Base-by-base conservation (phyloP, 1,284 basidiomycete genomes). In the Boletus sp. region DNA sequence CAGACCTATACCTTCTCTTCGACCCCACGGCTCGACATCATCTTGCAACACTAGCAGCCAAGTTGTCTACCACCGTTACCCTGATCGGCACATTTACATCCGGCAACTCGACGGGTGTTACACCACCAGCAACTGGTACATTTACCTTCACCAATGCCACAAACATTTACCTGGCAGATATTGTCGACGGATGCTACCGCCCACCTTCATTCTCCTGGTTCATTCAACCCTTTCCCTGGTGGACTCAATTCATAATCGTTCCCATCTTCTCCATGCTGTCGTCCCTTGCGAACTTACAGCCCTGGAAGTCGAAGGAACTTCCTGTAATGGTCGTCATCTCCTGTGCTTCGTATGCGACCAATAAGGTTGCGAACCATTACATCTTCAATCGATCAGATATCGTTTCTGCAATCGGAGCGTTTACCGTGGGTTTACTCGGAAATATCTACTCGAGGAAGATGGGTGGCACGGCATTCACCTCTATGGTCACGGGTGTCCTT, bases 381-480 rank as follows among this genome's bases (percentile, higher is more conserved):
- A 91, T 92, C 59, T 90, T 91, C 71, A 84, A 91, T 66, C 81
- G 88, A 17, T 87, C 84, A 4, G 89, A 92, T 61, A 75, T 92
- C 41, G 88, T 91, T 17, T 86, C 83, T 34, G 84, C 88, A n/a
- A 87, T 92, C 55, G 90, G 90, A 3, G 88, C 89, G 20, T 92
- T 92, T 57, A 88, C 85, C 8, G 84, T 91, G 35, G 87, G 88
- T 27, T 57, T 92, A 26, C 72, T 93, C 20, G 90, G 91, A 1
- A 93, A 93, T 59, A 67, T 86, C 2, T 93, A 93, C 65, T 91
- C 90, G 48, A 74, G 90, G 47, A 80, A 82, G 60, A 88, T 91
- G 77, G 81, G 85, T n/a, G 91, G 91, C 9, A 92, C 90, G 4
- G 90, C 91, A 20, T 93, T 93, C 68, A 91, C 89, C 5, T 84